Conservation (phyloP, 2,329 filamentous ascomycete species). For the Pyrenophora seminiperda region DNA sequence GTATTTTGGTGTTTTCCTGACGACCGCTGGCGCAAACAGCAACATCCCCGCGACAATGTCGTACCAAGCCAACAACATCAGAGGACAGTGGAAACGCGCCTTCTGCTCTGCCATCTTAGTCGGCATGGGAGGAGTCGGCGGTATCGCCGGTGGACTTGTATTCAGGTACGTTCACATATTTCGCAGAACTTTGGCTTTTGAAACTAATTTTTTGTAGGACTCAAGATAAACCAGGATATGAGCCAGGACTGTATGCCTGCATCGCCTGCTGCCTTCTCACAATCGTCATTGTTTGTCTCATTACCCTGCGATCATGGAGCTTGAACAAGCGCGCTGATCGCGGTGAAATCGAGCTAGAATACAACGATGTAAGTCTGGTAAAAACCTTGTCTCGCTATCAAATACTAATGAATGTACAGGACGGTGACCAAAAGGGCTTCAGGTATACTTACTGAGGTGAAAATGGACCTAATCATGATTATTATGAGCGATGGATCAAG, state of each 20-base stretch:
- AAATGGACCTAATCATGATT: neutral
- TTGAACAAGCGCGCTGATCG: slow-evolving; percentile 49
- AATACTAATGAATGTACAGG: slow-evolving; percentile 27
- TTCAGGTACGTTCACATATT: slow-evolving; percentile 56
- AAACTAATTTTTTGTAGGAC: slow-evolving; percentile 6
- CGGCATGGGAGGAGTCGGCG: slow-evolving; percentile 76
- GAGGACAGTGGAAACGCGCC: slow-evolving; percentile 86
- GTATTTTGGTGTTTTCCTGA: slow-evolving; percentile 77
- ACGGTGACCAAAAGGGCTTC: slow-evolving; percentile 43
- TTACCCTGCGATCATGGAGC: slow-evolving; percentile 40
- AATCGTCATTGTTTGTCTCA: slow-evolving; percentile 41
- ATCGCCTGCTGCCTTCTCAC: slow-evolving; percentile 47
- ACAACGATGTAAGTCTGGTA: slow-evolving; percentile 39
- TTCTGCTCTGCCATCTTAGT: slow-evolving; percentile 78
- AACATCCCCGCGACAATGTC: slow-evolving; percentile 77
- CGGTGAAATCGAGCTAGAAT: slow-evolving; percentile 51
- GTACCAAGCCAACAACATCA: slow-evolving; percentile 87
- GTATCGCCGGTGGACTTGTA: slow-evolving; percentile 75
- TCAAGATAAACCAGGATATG: slow-evolving; percentile 47
- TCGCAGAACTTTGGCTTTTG: neutral
- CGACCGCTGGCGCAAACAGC: slow-evolving; percentile 76
- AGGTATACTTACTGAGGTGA: slow-evolving; percentile 37
- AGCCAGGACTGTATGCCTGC: slow-evolving; percentile 47
- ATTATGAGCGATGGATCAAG: neutral
- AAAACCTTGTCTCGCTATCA: neutral